These are phyloP conservation scores for Colletotrichum sublineola DNA, from an alignment of 2,329 filamentous ascomycete species.

Conservation along the genomic window DNA sequence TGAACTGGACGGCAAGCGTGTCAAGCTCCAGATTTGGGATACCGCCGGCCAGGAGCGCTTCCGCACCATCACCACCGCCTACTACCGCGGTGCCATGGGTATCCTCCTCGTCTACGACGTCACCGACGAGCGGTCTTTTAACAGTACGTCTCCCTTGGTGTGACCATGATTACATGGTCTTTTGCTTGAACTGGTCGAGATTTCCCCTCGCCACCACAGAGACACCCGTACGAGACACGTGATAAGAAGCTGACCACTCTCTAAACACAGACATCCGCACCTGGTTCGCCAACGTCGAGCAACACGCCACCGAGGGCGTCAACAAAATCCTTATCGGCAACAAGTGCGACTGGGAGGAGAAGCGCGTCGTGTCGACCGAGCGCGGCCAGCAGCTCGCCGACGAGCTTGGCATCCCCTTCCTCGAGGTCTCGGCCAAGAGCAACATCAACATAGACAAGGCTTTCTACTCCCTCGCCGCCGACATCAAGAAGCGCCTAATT, in stretches of 20 bases:
- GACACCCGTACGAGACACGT: constrained; percentile 10
- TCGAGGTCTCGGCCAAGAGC: constrained; percentile 98
- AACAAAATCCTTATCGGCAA: constrained; percentile 99
- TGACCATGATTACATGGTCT: neutral
- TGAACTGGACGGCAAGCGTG: constrained; percentile 97
- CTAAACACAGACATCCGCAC: constrained; percentile 86
- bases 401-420: constrained; percentile 97
- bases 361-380: constrained; percentile 93
- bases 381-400: constrained; percentile 93
- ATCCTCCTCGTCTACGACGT: constrained; percentile 98
- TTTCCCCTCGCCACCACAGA: neutral
- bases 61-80: constrained; percentile 98
- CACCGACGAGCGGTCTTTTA: constrained; percentile 94
- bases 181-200: neutral
- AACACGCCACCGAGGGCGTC: constrained; percentile 97
- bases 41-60: constrained; percentile 98
- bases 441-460: constrained; percentile 99
- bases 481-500: constrained; percentile 99
- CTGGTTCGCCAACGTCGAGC: constrained; percentile 99
- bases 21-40: constrained; percentile 99
- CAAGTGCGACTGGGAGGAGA: constrained; percentile 99
- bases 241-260: constrained; percentile 44
- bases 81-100: constrained; percentile 98
- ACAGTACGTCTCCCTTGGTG: constrained; percentile 73
- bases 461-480: constrained; percentile 93